Evolutionary conservation across 495 filamentous ascomycete genomes (phyloP).

Genomic region (Apodospora peruviana): DNA sequence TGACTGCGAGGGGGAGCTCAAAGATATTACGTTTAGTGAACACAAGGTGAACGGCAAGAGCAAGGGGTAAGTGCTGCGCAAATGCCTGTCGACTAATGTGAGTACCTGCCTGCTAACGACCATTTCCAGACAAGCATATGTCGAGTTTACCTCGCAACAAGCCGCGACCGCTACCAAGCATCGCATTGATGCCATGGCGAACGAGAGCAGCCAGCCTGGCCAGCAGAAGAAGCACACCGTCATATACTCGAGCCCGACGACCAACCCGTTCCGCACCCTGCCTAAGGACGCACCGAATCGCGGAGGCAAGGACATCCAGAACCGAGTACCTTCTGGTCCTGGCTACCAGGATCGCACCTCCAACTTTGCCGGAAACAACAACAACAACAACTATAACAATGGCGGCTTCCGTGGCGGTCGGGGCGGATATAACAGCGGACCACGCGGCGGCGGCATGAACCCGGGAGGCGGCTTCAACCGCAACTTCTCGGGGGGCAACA

Average conservation of each 20-base stretch:
- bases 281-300: slow-evolving; percentile 86
- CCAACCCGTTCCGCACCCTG: slow-evolving; percentile 85
- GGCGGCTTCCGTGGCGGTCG: slow-evolving; percentile 30
- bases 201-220: slow-evolving; percentile 31
- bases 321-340: slow-evolving; percentile 34
- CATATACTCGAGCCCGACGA: slow-evolving; percentile 67
- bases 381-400: slow-evolving; percentile 29
- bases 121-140: slow-evolving; percentile 71
- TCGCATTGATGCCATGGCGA: slow-evolving; percentile 60
- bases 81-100: not conserved
- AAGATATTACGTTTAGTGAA: slow-evolving; percentile 92
- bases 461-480: slow-evolving; percentile 42
- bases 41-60: slow-evolving; percentile 99
- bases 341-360: slow-evolving; percentile 31
- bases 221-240: slow-evolving; percentile 63
- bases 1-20: slow-evolving; percentile 73
- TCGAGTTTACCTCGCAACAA: slow-evolving; percentile 79
- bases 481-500: slow-evolving; percentile 28
- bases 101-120: slow-evolving; percentile 12
- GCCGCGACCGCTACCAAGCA: slow-evolving; percentile 83
- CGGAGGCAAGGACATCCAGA: slow-evolving; percentile 55
- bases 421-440: slow-evolving; percentile 31
- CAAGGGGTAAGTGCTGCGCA: slow-evolving; percentile 66
- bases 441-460: slow-evolving; percentile 23
- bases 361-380: slow-evolving; percentile 35